Percentiles rank a stretch among this genome's conserved stretches.
phyloP scores from a whole-genome alignment of 495 filamentous ascomycete species.

The Podospora conica region DNA sequence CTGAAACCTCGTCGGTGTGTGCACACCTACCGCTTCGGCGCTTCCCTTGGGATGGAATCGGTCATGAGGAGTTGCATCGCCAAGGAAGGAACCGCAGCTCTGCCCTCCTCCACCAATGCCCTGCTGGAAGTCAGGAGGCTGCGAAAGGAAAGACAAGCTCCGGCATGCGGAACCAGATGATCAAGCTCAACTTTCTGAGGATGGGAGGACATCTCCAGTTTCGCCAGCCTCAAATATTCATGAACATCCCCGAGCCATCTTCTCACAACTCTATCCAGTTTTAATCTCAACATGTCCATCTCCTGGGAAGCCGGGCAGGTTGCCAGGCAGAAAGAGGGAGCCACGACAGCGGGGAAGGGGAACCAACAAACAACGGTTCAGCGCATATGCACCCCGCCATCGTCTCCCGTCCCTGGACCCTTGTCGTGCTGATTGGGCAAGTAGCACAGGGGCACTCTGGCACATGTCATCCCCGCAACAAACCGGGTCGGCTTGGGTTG shows the following conservation, averaged over 20 bases:
- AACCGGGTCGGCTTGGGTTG: not conserved
- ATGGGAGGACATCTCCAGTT: not conserved
- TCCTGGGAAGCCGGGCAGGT: too few relatives aligned
- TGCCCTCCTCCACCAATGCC: not conserved
- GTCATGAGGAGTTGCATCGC: not conserved
- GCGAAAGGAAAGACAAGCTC: not conserved
- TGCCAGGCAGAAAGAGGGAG: not conserved
- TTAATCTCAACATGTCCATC: not conserved
- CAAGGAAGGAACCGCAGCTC: not conserved
- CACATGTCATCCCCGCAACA: not conserved
- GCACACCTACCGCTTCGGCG: not conserved
- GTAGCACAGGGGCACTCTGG: not conserved
- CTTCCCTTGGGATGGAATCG: not conserved
- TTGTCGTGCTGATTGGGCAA: not conserved
- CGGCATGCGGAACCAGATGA: too few relatives aligned
- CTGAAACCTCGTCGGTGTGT: not conserved
- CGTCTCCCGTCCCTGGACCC: not conserved
- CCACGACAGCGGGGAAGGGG: not conserved
- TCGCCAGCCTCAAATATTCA: not conserved
- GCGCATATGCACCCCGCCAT: not conserved
- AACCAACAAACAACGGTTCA: not conserved
- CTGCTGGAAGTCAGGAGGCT: not conserved
- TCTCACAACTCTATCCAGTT: not conserved
- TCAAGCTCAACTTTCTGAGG: not conserved
- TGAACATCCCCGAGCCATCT: too few relatives aligned